A percentile compares a stretch with the other conserved stretches of the same genome.
These are phyloP conservation scores for Spathaspora hagerdaliae DNA, from an alignment of 805 yeast genomes.

Conservation along the genomic window DNA sequence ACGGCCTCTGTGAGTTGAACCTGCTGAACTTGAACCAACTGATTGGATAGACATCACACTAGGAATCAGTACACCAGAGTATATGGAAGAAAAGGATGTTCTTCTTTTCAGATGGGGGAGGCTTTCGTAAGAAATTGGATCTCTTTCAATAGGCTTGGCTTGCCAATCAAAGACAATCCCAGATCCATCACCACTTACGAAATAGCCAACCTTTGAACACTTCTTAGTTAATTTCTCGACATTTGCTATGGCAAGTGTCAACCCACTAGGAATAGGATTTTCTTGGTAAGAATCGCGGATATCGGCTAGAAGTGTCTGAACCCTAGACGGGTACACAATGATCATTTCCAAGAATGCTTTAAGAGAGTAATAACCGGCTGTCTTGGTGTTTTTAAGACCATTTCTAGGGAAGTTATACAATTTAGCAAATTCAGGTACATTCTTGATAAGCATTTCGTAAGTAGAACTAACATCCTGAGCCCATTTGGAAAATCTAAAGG, in stretches of 20 bases:
- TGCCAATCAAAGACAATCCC: not conserved
- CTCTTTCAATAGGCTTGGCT: not conserved
- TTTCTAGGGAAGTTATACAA: not conserved
- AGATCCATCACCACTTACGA: not conserved
- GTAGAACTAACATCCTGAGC: not conserved
- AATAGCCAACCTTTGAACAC: not conserved
- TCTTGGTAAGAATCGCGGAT: not conserved
- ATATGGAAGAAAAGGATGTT: not conserved
- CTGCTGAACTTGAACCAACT: not conserved
- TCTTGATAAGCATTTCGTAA: not conserved
- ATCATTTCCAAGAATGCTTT: not conserved
- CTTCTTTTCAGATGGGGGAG: not conserved
- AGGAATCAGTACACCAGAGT: not conserved
- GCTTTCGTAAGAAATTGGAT: too few relatives aligned
- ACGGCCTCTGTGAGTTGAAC: not conserved
- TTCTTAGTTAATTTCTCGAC: not conserved
- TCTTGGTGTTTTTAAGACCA: not conserved
- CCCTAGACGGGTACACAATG: not conserved
- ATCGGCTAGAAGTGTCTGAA: not conserved
- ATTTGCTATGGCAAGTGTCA: not conserved
- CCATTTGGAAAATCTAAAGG: not conserved
- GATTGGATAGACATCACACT: not conserved
- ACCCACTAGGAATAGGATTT: not conserved
- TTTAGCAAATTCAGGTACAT: not conserved
- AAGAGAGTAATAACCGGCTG: not conserved